Percentiles rank a stretch among this genome's conserved stretches.
phyloP scores from a whole-genome alignment of 805 yeast genomes.

The Metschnikowia lachancei region DNA sequence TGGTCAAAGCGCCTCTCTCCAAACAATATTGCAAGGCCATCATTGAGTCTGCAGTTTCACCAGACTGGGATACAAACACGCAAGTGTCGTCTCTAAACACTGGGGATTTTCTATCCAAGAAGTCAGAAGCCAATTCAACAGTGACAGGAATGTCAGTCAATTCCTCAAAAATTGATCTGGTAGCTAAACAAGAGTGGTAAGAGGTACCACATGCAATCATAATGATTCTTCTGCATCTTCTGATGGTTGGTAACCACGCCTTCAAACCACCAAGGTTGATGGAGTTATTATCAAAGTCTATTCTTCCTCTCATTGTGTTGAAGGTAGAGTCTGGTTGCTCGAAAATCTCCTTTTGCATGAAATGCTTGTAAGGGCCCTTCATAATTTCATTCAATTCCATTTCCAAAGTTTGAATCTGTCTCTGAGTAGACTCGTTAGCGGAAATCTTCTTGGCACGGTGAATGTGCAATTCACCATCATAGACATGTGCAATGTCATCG shows the following conservation, averaged over 20 bases:
- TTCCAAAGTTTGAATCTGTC: constrained; percentile 95
- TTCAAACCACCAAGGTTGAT: constrained; percentile 90
- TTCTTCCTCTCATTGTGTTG: constrained; percentile 99
- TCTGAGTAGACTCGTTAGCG: constrained; percentile 85
- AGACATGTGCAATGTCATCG: constrained; percentile 97
- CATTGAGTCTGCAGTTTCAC: constrained; percentile 98
- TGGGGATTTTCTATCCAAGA: constrained; percentile 92
- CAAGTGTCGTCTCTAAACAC: constrained; percentile 98
- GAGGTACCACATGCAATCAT: constrained; percentile 99
- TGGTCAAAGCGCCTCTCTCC: constrained; percentile 95
- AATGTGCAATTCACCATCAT: constrained; percentile 96
- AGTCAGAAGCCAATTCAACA: constrained; percentile 92
- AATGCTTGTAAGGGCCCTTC: constrained; percentile 95
- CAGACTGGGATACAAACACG: constrained; percentile 96
- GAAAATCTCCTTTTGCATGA: constrained; percentile 97
- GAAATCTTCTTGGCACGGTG: constrained; percentile 86
- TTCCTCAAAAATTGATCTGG: constrained; percentile 94
- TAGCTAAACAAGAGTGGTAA: constrained; percentile 96
- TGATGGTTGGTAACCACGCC: constrained; percentile 77
- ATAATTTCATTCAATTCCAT: constrained; percentile 95
- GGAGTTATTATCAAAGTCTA: constrained; percentile 77
- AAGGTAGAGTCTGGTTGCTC: constrained; percentile 98
- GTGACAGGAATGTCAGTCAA: constrained; percentile 91
- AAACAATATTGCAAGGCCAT: constrained; percentile 91
- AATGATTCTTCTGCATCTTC: constrained; percentile 91